Evolutionary conservation across 306 rosid species (phyloP).

Genomic region (Dalbergia oliveri): DNA sequence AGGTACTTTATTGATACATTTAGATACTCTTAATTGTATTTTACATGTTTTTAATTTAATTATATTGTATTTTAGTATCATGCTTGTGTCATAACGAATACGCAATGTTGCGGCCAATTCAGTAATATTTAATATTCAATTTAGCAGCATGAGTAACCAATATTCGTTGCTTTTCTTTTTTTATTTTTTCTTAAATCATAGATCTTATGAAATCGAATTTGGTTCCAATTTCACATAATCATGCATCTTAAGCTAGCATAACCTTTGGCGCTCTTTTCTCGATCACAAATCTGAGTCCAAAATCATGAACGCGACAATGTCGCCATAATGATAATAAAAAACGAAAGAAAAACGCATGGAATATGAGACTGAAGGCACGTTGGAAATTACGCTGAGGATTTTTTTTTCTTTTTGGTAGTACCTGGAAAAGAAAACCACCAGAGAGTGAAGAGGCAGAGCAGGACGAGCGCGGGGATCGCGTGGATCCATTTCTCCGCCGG

Average conservation of each 20-base stretch:
- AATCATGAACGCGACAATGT: neutral
- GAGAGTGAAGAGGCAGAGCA: constrained; percentile 63
- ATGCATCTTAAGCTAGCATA: constrained; percentile 31
- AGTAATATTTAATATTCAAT: neutral
- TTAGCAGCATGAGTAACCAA: neutral
- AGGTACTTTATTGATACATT: too few relatives aligned
- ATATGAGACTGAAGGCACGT: neutral
- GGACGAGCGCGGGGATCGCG: constrained; percentile 52
- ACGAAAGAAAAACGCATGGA: neutral
- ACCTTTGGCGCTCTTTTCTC: neutral
- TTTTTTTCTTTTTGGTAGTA: neutral
- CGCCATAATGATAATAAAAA: neutral
- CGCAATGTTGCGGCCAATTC: too few relatives aligned
- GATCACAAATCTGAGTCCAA: constrained; percentile 15
- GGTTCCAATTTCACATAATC: neutral
- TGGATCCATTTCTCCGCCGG: constrained; percentile 54
- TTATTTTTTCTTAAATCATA: too few relatives aligned
- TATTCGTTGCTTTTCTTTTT: neutral
- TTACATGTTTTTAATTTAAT: too few relatives aligned
- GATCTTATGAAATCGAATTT: neutral
- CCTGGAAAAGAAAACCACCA: constrained; percentile 77
- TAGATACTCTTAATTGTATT: too few relatives aligned
- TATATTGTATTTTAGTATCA: too few relatives aligned
- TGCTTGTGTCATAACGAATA: too few relatives aligned
- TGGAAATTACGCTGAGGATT: neutral